Base-by-base conservation (phyloP, 2,329 filamentous ascomycete genomes). In the Cercospora citrullina region DNA sequence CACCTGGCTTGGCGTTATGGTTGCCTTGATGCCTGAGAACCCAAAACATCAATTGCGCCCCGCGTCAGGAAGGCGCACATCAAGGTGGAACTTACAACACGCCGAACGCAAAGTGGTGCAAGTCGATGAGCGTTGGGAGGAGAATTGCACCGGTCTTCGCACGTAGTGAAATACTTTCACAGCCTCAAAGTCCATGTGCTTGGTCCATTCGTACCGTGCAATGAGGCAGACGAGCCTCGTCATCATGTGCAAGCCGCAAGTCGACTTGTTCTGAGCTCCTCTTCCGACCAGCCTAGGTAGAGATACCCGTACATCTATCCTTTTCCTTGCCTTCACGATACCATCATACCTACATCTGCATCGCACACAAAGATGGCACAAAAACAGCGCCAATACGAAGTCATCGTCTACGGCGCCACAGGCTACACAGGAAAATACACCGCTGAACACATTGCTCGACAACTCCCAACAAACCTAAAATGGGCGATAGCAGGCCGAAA, bases 401-500 rank as follows among this genome's bases (percentile, higher is more conserved):
- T 91, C 60, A 81, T 91, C 53, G 81, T 92, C 36, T 83, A 90
- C 21, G 90, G 90, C 28, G 89, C 90, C 9, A 90, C 86, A 77
- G 94, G 94, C 30, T 97, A 96, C 80, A 97, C 94, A 0, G 94
- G 94, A 45, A 89, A 87, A 72, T 84, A 91, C 72, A 89, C 89
- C 2, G 89, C 90, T 30, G 89, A 96, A 78, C 88, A 95, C 79
- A 90, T 97, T 75, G 85, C 88, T 63, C 85, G 84, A 14, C 81
- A 87, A 71, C 83, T 93, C 0, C 91, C 93, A 0, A 92, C 90
- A 18, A 87, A 92, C 77, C 79, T 96, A 69, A 93, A 88, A 82
- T 97, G 94, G 94, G 94, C 92, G 14, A 84, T 97, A 65, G 92
- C 93, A 57, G 94, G 94, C 31, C 90, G 94, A 28, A 94, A 91